Base-by-base conservation (phyloP, 1,139 yeast genomes). In the Blastobotrys capitulatus region DNA sequence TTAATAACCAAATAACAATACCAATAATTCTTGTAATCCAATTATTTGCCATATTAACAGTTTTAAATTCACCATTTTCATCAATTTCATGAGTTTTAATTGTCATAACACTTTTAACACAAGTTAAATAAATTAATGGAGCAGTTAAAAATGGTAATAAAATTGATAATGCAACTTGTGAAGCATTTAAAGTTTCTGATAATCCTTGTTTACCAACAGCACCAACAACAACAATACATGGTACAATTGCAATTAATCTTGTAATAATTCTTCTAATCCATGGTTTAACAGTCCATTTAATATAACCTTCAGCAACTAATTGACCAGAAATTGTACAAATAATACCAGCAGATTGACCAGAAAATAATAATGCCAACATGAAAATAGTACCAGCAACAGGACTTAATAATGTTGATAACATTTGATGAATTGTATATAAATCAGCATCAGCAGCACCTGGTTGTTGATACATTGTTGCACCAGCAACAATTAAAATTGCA, bases 301-400 rank as follows among this genome's bases (percentile, higher is more conserved):
- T 75, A 62, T 85, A 88, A 1, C 95, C 95, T 64, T 86, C 95
- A 57, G 86, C 77, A 3, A 86, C 89, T 59, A 86, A 83, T 64
- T 86, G 95, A 9, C 95, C 95, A 0, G 94, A 87, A 67, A 86
- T 83, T 0, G 95, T 86, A 63, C 95, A 86, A 1, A 86, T 90
- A 52, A 86, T 82, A 44, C 94, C 94, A 0, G 95, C 90, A 53
- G 87, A 80, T 61, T 84, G 87, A 9, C 95, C 95, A 52, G 87
- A 80, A 57, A 82, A 77, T 34, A 86, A 68, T 57, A 86, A 70
- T 0, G 95, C 92, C 42, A 85, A 68, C 79, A 85, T 85, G 67
- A 86, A 86, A 0, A 86, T 70, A 0, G 87, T 81, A 29, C 94
- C 95, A 1, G 85, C 90, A 2, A 77, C 82, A 3, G 87, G 87